phyloP scores from a whole-genome alignment of 352 stramenopile genomes.

The Hyaloperonospora brassicae region DNA sequence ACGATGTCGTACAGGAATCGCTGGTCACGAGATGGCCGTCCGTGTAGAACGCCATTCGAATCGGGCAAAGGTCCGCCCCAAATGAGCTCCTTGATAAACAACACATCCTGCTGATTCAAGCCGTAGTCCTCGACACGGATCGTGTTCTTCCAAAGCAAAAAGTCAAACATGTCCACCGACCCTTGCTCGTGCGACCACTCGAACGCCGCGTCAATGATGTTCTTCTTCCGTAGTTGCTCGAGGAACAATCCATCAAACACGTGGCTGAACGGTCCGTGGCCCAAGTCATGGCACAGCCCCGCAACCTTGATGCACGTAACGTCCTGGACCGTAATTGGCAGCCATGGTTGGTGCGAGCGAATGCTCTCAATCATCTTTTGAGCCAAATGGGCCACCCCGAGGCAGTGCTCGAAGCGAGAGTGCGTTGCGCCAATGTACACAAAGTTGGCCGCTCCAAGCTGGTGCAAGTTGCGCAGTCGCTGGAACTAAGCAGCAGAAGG shows the following conservation, averaged over 20 bases:
- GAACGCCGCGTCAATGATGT: conserved; percentile 26
- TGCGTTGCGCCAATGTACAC: conserved; percentile 86
- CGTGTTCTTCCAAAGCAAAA: conserved; percentile 43
- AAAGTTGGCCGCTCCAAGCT: conserved; percentile 86
- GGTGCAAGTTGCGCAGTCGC: conserved; percentile 89
- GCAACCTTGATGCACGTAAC: conserved; percentile 75
- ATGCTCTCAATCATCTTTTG: conserved; percentile 83
- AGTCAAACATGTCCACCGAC: conserved; percentile 69
- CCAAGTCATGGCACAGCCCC: conserved; percentile 71
- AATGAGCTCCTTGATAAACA: conserved; percentile 81
- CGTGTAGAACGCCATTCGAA: conserved; percentile 23
- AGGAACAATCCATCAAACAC: conserved; percentile 76
- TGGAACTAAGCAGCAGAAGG: conserved; percentile 90
- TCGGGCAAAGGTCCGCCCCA: conserved; percentile 47
- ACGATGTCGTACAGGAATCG: conserved; percentile 86
- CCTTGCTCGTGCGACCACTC: conserved; percentile 70
- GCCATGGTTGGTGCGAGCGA: conserved; percentile 70
- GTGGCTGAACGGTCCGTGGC: conserved; percentile 76
- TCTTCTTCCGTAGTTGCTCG: conserved; percentile 37
- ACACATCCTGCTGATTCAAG: conserved; percentile 39
- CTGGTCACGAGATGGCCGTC: conserved; percentile 37
- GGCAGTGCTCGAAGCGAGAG: conserved; percentile 75
- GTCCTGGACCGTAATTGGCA: conserved; percentile 75
- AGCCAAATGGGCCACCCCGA: conserved; percentile 93
- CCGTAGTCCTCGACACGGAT: conserved; percentile 53